Percentiles rank a stretch among this genome's conserved stretches.
These are phyloP conservation scores for Plantago lanceolata DNA, from an alignment of 305 asterid species.

Conservation along the genomic window DNA sequence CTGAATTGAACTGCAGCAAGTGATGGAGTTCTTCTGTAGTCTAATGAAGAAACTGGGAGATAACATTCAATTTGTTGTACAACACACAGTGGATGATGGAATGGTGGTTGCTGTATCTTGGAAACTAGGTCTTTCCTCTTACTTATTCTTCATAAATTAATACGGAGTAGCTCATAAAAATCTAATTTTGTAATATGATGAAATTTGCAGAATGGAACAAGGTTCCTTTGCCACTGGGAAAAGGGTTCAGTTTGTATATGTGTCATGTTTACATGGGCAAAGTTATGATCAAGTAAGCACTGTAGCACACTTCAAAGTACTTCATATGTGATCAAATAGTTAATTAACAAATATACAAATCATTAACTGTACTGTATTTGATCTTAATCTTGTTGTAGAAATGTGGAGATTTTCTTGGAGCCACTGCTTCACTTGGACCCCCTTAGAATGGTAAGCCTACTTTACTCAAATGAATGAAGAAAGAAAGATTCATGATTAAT, in stretches of 20 bases:
- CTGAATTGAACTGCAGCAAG: conserved; percentile 45
- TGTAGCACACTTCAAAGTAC: neutral
- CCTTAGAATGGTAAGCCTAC: conserved; percentile 50
- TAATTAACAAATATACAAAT: neutral
- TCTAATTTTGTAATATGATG: neutral
- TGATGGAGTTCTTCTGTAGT: conserved; percentile 49
- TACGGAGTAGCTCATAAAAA: neutral
- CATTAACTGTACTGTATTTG: neutral
- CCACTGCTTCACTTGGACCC: conserved; percentile 56
- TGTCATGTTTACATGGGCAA: conserved; percentile 62
- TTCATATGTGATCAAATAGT: neutral
- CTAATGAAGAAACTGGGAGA: conserved; percentile 49
- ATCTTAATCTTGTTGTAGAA: conserved; percentile 32
- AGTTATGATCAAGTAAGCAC: conserved; percentile 51
- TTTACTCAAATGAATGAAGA: no score
- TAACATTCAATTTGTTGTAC: conserved; percentile 49
- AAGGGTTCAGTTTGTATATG: conserved; percentile 57
- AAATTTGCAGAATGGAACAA: conserved; percentile 44
- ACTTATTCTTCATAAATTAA: no score
- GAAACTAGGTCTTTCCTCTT: conserved; percentile 45
- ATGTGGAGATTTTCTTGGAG: conserved; percentile 64
- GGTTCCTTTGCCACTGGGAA: conserved; percentile 48
- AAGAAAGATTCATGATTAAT: no score
- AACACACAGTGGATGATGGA: conserved; percentile 54
- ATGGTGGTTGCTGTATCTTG: conserved; percentile 56